Conservation (phyloP, 2,329 filamentous ascomycete species). For the Colletotrichum sp. region DNA sequence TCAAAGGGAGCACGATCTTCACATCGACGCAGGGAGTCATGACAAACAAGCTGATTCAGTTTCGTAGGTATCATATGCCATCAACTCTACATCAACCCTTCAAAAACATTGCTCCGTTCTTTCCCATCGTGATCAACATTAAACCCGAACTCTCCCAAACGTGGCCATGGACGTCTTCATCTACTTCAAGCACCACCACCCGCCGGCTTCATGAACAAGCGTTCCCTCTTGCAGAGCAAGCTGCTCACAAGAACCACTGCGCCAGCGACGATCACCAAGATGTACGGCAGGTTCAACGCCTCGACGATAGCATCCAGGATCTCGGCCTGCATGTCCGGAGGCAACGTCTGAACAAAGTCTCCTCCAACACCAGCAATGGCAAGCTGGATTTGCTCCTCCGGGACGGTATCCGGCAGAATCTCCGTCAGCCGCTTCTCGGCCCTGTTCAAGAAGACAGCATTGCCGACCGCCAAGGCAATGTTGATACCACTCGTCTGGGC, state of each 20-base stretch:
- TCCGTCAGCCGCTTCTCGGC: constrained; percentile 27
- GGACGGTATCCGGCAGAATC: constrained; percentile 25
- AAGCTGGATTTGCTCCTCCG: constrained; percentile 24
- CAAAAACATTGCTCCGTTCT: not conserved
- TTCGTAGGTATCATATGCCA: not conserved
- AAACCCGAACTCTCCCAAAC: not conserved
- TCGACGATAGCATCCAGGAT: constrained; percentile 29
- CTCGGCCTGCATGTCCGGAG: constrained; percentile 19
- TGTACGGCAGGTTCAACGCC: constrained; percentile 21
- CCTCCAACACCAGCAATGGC: constrained; percentile 26
- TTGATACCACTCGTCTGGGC: constrained; percentile 19
- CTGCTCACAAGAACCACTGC: constrained; percentile 35
- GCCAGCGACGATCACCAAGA: constrained; percentile 39
- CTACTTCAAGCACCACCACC: not conserved
- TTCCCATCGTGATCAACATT: not conserved
- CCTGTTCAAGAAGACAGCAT: constrained; percentile 36
- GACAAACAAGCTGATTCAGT: not conserved
- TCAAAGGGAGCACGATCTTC: not conserved
- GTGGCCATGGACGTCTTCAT: not conserved
- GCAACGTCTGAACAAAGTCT: constrained; percentile 12
- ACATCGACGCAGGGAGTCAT: not conserved
- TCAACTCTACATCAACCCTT: not conserved
- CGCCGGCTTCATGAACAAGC: constrained; percentile 6
- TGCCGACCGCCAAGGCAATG: constrained; percentile 4
- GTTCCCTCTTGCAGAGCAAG: constrained; percentile 14